Evolutionary conservation across 805 yeast genomes (phyloP).

Genomic region (Babjeviella inositovora): DNA sequence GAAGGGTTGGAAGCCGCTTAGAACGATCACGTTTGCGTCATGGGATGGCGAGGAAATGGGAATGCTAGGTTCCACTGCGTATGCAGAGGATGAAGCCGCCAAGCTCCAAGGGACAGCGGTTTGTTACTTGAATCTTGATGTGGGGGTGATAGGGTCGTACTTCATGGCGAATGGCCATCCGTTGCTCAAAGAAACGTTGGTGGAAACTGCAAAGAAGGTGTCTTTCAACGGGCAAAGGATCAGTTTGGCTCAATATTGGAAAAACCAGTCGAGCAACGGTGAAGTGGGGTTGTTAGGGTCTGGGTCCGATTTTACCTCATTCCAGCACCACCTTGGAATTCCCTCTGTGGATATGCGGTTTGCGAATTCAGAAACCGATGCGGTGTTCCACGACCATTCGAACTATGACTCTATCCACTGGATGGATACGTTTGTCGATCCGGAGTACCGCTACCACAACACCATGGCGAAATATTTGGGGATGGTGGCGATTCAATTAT

Average conservation of each 20-base stretch:
- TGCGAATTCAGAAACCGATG: conserved; percentile 16
- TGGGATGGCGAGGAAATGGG: conserved; percentile 33
- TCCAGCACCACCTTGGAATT: conserved; percentile 52
- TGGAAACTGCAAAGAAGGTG: conserved; percentile 26
- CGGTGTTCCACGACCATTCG: conserved; percentile 42
- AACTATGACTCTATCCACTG: conserved; percentile 41
- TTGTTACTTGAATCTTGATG: conserved; percentile 34
- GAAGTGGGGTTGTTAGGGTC: conserved; percentile 25
- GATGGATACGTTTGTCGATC: conserved; percentile 35
- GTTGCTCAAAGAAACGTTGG: conserved; percentile 27
- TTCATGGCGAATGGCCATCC: conserved; percentile 38
- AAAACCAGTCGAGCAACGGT: conserved; percentile 13
- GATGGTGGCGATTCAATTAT: conserved; percentile 29
- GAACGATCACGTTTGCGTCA: conserved; percentile 19
- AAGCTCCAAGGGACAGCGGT: conserved; percentile 22
- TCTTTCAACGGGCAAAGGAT: conserved; percentile 18
- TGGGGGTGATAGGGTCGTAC: conserved; percentile 32
- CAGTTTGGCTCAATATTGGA: conserved; percentile 31
- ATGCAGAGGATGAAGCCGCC: conserved; percentile 28
- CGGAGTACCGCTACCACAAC: conserved; percentile 34
- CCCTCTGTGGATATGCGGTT: conserved; percentile 42
- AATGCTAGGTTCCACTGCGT: conserved; percentile 37
- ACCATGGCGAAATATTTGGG: conserved; percentile 46
- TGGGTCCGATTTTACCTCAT: conserved; percentile 38
- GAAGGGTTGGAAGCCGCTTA: conserved; percentile 25